Evolutionary conservation across 2,329 filamentous ascomycete genomes (phyloP), one percentile per base, ranked within the genome.

Genomic region (Claviceps humidiphila): DNA sequence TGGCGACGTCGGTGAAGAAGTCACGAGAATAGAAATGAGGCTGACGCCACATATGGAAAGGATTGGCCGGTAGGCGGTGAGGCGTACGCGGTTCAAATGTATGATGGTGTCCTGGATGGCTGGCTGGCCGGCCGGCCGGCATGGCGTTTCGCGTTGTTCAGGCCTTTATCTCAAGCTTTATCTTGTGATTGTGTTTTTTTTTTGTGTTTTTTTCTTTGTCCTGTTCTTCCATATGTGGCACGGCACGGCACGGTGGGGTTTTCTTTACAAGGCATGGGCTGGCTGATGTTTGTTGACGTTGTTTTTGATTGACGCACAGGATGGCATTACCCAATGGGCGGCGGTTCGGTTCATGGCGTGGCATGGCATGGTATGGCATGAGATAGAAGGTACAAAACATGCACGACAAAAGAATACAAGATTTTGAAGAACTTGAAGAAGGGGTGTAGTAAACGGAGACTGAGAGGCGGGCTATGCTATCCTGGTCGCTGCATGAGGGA

Each of bases 321-420:
- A 52, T 50, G 50, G 55, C 17, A 38, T 30, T 17, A 16, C 37
- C 14, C 17, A 17, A 47, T 44, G 38, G 51, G 26, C 30, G 9
- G 9, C 9, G 30, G 30, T 34, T 34, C 38, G 37, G 47, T 24
- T 30, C 42, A 47, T 22, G 30, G 30, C 30, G 30, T 34, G 30
- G 30, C 30, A 34, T 11, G 30, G 30, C 26, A 30, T 30, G 26
- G 26, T 4, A 34, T 11, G 34, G 34, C 42, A 46, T 56, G 56
- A 52, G 51, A 59, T 59, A 58, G 57, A 58, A 49, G 54, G 52
- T 26, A 30, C 22, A 49, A 41, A 20, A 41, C 20, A 49, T 11
- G 38, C 38, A 20, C 9, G 41, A 13, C 16, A 30, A 9, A 49
- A 49, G 16, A 17, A 34, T 34, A 34, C 30, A 34, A 11, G 30